Conservation (phyloP, 1,284 basidiomycete genomes). For the Cutaneotrichosporon sp. region DNA sequence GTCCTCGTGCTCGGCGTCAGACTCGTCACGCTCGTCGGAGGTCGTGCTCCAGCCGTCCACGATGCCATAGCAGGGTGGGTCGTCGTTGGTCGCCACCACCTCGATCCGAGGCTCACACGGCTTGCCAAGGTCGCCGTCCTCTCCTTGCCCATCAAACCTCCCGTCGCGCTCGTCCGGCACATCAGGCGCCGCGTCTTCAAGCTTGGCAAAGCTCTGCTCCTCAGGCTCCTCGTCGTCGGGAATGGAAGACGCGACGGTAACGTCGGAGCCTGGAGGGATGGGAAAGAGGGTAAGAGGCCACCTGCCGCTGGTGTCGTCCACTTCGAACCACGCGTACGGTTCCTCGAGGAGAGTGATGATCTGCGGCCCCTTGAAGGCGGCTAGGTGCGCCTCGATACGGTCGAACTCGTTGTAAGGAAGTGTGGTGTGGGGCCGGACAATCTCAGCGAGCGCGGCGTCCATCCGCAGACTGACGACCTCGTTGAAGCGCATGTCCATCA, state of each 20-base stretch:
- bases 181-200: background rate
- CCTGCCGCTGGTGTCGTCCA: background rate
- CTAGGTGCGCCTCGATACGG: background rate
- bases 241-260: slow-evolving; percentile 1
- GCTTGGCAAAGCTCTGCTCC: background rate
- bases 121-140: background rate
- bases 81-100: slow-evolving; percentile 8
- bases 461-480: background rate
- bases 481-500: slow-evolving; percentile 16
- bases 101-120: slow-evolving; percentile 19
- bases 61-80: slow-evolving; percentile 8
- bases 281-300: background rate
- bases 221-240: slow-evolving; percentile 5
- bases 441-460: slow-evolving; percentile 11
- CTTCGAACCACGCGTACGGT: background rate
- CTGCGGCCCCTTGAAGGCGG: background rate
- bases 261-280: slow-evolving; percentile 4
- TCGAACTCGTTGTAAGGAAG: background rate
- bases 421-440: slow-evolving; percentile 5
- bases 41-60: slow-evolving; percentile 20
- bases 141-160: background rate
- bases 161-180: background rate
- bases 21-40: slow-evolving; percentile 7
- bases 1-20: slow-evolving; percentile 5
- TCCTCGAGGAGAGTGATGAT: background rate